Evolutionary conservation across 164 flowering plant species (phyloP), one percentile per base, ranked within the genome.

Genomic region (Annona squamosa): DNA sequence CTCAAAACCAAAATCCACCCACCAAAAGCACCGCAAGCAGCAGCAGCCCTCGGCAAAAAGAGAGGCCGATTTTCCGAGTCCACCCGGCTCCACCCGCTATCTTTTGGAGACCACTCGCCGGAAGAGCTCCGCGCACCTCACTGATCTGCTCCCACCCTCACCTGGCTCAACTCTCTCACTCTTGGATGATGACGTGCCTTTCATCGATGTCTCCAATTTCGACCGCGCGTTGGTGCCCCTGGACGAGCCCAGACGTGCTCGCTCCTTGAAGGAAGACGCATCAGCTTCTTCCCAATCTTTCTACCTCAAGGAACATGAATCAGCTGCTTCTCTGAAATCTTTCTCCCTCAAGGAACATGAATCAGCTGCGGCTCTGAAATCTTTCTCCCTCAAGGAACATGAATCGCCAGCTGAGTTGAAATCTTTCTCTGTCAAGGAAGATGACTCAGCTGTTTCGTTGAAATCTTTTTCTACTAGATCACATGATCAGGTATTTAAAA

Each of bases 101-200:
- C 86, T 89, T 26, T 69, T 93, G 59, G 59, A 26, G 37, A 26
- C 37, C 37, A 26, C 37, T 26, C 56, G 65, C 44, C 79, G 82
- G 48, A 85, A 82, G 68, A 84, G 77, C 70, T 78, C 87, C 1
- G 84, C 86, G 47, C 83, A 87, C 63, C 69, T 74, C 1, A 59
- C 68, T 18, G 87, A 81, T 43, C 67, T 84, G 0, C 46, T n/a
- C 2, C 83, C 80, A 59, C 85, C 86, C 66, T 26, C 37, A 26
- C 69, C 74, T 46, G 76, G 81, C n/a, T 90, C 97, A 1, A 75
- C 94, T 3, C 84, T 87, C 66, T 82, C 83, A 74, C 86, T 89
- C 41, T 69, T 93, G 59, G 59, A 26, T 26, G 76, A 86, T 45
- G 89, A 90, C 47, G 69, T 79, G 0, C 65, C 84, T 19, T 81